Percentiles rank a stretch among this genome's conserved stretches.
Conservation (phyloP, 192 early-diverging fungal genomes). For the Spizellomyces punctatus region DNA sequence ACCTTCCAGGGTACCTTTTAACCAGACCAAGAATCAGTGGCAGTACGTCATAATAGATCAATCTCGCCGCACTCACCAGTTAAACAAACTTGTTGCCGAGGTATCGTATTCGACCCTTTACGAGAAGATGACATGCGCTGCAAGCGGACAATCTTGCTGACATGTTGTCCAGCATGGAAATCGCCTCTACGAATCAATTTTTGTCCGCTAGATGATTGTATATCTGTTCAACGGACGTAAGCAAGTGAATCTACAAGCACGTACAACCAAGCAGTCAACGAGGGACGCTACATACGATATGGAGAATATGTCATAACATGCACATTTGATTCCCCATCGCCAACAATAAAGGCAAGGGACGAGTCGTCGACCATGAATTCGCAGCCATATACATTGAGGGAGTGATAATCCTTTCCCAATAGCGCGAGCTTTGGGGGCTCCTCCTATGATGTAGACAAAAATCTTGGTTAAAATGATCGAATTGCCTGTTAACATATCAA, state of each 20-base stretch:
- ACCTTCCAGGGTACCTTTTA: constrained; percentile 69
- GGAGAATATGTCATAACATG: constrained; percentile 86
- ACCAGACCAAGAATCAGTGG: background rate
- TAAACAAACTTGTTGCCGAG: constrained; percentile 23
- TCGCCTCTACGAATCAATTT: constrained; percentile 90
- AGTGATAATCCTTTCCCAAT: constrained; percentile 87
- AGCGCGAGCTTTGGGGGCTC: constrained; percentile 86
- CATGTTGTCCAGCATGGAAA: constrained; percentile 78
- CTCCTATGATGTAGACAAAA: constrained; percentile 54
- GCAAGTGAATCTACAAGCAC: constrained; percentile 47
- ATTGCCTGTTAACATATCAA: background rate
- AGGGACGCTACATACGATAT: constrained; percentile 60
- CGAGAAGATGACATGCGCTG: too few species aligned
- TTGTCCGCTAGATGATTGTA: constrained; percentile 86
- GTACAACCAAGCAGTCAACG: background rate
- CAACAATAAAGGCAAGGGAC: constrained; percentile 73
- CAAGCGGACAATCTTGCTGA: constrained; percentile 56
- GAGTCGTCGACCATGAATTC: constrained; percentile 82
- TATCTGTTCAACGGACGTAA: constrained; percentile 82
- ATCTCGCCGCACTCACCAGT: constrained; percentile 4
- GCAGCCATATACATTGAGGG: constrained; percentile 70
- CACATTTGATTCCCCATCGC: constrained; percentile 81
- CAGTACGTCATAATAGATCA: too few species aligned
- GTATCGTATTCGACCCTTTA: constrained; percentile 30
- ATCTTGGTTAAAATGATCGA: background rate